phyloP scores from a whole-genome alignment of 441 rosid species.

The Iberis amara region DNA sequence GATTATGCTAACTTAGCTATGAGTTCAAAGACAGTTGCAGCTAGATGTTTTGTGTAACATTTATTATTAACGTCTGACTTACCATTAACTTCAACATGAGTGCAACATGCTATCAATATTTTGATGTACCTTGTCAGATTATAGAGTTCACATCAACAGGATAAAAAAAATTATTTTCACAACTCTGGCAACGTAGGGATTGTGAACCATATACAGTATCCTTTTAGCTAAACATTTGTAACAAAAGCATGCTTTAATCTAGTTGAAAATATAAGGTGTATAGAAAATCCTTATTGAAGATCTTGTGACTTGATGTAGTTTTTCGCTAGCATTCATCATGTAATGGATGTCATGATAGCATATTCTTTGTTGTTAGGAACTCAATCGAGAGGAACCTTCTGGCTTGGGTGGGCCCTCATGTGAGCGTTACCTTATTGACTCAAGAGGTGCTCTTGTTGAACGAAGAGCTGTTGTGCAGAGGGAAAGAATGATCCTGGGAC shows the following conservation, averaged over 20 bases:
- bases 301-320: background rate
- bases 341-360: slow-evolving; percentile 8
- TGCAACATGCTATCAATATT: background rate
- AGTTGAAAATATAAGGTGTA: slow-evolving; percentile 1
- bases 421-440: slow-evolving; percentile 74
- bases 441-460: slow-evolving; percentile 90
- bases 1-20: background rate
- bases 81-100: background rate
- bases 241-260: slow-evolving; percentile 3
- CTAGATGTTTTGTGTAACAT: too few species aligned
- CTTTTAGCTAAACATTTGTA: slow-evolving; percentile 4
- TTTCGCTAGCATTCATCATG: slow-evolving; percentile 7
- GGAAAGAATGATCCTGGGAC: slow-evolving; percentile 84
- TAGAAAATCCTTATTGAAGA: background rate
- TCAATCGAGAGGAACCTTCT: slow-evolving; percentile 87
- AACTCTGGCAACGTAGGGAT: background rate
- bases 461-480: slow-evolving; percentile 74
- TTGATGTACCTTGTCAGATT: background rate
- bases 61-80: background rate
- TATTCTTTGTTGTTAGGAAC: slow-evolving; percentile 53
- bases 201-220: background rate
- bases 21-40: background rate
- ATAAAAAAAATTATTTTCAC: background rate
- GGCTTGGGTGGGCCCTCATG: slow-evolving; percentile 84
- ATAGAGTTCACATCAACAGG: background rate